Evolutionary conservation across 2,329 filamentous ascomycete species (phyloP), one percentile per base, ranked within the genome.

Genomic region (Pyricularia grisea): DNA sequence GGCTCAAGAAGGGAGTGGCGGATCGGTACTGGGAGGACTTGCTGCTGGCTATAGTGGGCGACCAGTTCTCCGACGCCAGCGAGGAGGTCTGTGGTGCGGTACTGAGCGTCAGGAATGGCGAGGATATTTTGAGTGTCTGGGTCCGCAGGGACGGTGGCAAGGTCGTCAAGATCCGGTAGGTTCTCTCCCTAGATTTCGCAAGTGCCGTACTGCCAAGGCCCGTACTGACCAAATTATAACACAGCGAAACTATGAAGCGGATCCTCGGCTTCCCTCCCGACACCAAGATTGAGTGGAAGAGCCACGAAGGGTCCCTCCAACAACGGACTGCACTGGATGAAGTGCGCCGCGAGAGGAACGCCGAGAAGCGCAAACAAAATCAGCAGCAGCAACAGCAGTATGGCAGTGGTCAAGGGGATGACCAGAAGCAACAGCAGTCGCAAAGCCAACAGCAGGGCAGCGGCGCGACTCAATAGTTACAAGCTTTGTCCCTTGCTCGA

Each of bases 91-190:
- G 94, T 76, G 95, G 95, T 70, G 93, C 92, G 68, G 95, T 99
- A 33, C 85, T 99, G 63, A 98, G 94, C 78, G 92, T 99, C 72
- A 87, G 95, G 71, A 97, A 94, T 76, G 94, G 94, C 63, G 95
- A 99, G 81, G 95, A 99, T 77, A 96, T 98, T 71, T 86, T 99
- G 79, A 97, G 93, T 81, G 93, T 99, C 77, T 99, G 95, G 95
- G 97, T 94, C 69, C 92, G 93, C 79, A 95, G 92, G 75, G 92
- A 97, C 76, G 94, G 93, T 64, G 93, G 93, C 72, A 90, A 93
- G 75, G 96, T 97, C 79, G 91, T 98, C 74, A 97, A 97, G 84
- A 97, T 99, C 76, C 90, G 94, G 91, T 97, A 87, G 74, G 88
- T 80, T 60, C 12, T 23, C 25, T 27, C 50, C 30, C 6, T 12